Percentiles rank a stretch among this genome's conserved stretches.
These are phyloP conservation scores for Lecanosticta acicola DNA, from an alignment of 2,329 filamentous ascomycete genomes.

Conservation along the genomic window DNA sequence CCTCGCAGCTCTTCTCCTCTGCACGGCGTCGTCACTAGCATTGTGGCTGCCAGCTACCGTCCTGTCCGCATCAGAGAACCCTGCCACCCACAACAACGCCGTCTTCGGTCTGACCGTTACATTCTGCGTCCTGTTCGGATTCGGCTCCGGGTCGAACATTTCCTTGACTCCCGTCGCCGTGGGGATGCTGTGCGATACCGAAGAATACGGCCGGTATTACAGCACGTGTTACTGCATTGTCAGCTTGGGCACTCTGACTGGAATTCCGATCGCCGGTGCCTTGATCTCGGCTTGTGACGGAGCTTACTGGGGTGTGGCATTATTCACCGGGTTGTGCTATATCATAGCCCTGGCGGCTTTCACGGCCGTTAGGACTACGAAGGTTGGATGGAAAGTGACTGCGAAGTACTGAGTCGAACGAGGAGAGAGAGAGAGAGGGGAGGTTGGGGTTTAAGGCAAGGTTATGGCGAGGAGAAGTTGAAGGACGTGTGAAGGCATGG, in stretches of 20 bases:
- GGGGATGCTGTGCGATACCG: slow-evolving; percentile 41
- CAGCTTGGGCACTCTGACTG: slow-evolving; percentile 24
- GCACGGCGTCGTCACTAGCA: slow-evolving; percentile 61
- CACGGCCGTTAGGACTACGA: slow-evolving; percentile 34
- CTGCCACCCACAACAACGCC: slow-evolving; percentile 21
- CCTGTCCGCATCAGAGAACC: slow-evolving; percentile 27
- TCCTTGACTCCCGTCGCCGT: slow-evolving; percentile 40
- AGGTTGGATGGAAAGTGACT: slow-evolving; percentile 37
- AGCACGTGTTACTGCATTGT: slow-evolving; percentile 32
- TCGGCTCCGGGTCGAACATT: slow-evolving; percentile 35
- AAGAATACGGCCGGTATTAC: slow-evolving; percentile 39
- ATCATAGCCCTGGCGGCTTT: slow-evolving; percentile 18
- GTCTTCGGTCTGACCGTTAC: slow-evolving; percentile 23
- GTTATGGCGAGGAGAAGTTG: too few species aligned
- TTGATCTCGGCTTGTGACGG: slow-evolving; percentile 24
- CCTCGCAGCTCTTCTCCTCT: slow-evolving; percentile 61
- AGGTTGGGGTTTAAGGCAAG: background rate
- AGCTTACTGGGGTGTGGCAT: slow-evolving; percentile 27
- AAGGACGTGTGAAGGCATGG: too few species aligned
- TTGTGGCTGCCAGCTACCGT: slow-evolving; percentile 66
- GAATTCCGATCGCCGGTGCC: slow-evolving; percentile 31
- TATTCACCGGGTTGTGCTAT: slow-evolving; percentile 26
- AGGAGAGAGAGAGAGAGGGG: background rate
- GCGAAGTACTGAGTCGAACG: slow-evolving; percentile 15
- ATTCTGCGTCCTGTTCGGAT: slow-evolving; percentile 32